A percentile compares a stretch with the other conserved stretches of the same genome.
phyloP scores from a whole-genome alignment of 2,329 filamentous ascomycete genomes.

The Aureobasidium leucospermi region DNA sequence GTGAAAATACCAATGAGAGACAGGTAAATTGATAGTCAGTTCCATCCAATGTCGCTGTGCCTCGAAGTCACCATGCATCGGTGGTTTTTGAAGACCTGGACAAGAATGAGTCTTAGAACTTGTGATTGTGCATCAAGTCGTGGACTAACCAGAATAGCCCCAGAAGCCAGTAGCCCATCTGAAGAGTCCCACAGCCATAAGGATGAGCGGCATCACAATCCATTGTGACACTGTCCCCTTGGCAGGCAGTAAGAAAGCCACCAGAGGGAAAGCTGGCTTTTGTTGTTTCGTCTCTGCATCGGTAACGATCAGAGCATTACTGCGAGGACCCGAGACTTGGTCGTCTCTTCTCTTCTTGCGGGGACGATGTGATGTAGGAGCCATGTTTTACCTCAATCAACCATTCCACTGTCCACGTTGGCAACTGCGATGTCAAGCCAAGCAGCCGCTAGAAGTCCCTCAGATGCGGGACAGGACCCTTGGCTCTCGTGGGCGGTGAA shows the following conservation, averaged over 20 bases:
- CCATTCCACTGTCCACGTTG: slow-evolving; percentile 5
- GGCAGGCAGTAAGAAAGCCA: slow-evolving; percentile 90
- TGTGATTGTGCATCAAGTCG: slow-evolving; percentile 7
- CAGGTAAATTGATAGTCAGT: slow-evolving; percentile 77
- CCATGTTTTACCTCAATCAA: background rate
- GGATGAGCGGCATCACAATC: slow-evolving; percentile 77
- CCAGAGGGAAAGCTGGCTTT: slow-evolving; percentile 75
- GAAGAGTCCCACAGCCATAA: slow-evolving; percentile 88
- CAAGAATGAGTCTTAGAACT: background rate
- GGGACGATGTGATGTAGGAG: slow-evolving; percentile 29
- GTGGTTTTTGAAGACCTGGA: slow-evolving; percentile 68
- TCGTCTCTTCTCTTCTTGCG: slow-evolving; percentile 38
- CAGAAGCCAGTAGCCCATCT: slow-evolving; percentile 88
- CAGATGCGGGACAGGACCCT: background rate
- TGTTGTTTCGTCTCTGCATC: slow-evolving; percentile 37
- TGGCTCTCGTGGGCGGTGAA: background rate
- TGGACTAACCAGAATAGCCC: slow-evolving; percentile 74
- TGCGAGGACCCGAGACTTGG: slow-evolving; percentile 27
- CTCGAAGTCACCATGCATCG: slow-evolving; percentile 96
- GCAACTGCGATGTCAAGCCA: background rate
- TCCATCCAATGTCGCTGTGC: slow-evolving; percentile 99
- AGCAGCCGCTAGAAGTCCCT: background rate
- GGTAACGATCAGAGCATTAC: slow-evolving; percentile 37
- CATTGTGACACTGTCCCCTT: slow-evolving; percentile 81
- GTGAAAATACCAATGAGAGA: slow-evolving; percentile 97